These are phyloP conservation scores for Ceratobasidium sp. DNA, from an alignment of 1,284 basidiomycete genomes.

Conservation along the genomic window DNA sequence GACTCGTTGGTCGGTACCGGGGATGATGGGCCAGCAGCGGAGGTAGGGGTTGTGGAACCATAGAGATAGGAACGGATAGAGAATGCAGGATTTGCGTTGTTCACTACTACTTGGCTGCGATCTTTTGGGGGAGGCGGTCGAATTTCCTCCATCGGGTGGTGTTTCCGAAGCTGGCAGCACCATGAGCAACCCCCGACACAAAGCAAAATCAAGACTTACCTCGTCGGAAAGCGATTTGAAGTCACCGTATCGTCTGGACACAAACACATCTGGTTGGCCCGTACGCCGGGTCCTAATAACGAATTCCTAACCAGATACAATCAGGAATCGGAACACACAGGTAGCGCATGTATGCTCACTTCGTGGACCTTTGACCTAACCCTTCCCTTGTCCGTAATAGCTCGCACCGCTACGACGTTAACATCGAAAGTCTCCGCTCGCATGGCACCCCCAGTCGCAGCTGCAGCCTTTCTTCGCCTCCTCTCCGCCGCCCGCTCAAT, in stretches of 20 bases:
- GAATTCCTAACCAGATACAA: conserved; percentile 75
- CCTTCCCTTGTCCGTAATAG: conserved; percentile 79
- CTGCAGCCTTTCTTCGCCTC: conserved; percentile 54
- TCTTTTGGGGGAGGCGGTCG: conserved; percentile 86
- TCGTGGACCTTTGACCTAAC: conserved; percentile 85
- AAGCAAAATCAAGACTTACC: conserved; percentile 56
- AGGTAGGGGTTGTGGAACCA: conserved; percentile 51
- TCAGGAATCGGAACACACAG: neutral
- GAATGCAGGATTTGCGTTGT: conserved; percentile 47
- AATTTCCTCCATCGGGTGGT: conserved; percentile 80
- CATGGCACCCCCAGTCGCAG: conserved; percentile 58
- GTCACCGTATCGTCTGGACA: conserved; percentile 93
- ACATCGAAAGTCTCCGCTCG: conserved; percentile 75
- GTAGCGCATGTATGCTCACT: conserved; percentile 56
- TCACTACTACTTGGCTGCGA: conserved; percentile 54
- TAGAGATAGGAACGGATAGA: conserved; percentile 51
- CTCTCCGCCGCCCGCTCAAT: conserved; percentile 71
- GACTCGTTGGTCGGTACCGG: conserved; percentile 46
- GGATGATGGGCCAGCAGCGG: conserved; percentile 49
- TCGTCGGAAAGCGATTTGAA: conserved; percentile 86
- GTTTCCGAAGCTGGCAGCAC: conserved; percentile 71
- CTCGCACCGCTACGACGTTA: conserved; percentile 85
- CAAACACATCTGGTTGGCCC: conserved; percentile 77
- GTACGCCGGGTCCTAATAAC: conserved; percentile 85
- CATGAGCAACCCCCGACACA: neutral